phyloP scores from a whole-genome alignment of 495 filamentous ascomycete species.

The Xylaria sp. region DNA sequence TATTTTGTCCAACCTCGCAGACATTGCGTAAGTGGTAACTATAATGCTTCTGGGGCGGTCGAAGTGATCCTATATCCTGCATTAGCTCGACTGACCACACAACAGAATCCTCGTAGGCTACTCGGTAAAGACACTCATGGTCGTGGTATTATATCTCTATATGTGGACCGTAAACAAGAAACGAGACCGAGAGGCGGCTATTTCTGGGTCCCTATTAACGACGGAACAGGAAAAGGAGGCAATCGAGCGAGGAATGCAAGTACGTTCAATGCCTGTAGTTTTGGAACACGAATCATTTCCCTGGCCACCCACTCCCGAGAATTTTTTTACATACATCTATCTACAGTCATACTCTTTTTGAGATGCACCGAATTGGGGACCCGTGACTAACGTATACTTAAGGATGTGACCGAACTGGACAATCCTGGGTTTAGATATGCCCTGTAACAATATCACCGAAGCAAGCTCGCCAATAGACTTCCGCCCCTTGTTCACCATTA shows the following conservation, averaged over 20 bases:
- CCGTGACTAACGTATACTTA: neutral
- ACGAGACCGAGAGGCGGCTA: constrained; percentile 54
- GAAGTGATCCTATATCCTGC: neutral
- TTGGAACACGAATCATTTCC: neutral
- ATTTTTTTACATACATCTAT: neutral
- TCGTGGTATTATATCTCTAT: constrained; percentile 57
- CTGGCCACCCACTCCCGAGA: neutral
- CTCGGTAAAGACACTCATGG: constrained; percentile 55
- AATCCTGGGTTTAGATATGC: constrained; percentile 64
- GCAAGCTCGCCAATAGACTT: neutral
- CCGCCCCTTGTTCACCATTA: neutral
- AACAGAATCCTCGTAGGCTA: constrained; percentile 60
- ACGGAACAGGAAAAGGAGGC: constrained; percentile 54
- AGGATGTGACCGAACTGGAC: constrained; percentile 62
- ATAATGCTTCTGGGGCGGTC: too few relatives aligned
- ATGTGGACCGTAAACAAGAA: constrained; percentile 63
- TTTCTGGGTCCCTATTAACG: constrained; percentile 32
- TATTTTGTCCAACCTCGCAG: neutral
- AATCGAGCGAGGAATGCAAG: constrained; percentile 61
- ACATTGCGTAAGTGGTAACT: constrained; percentile 51
- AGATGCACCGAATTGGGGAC: neutral
- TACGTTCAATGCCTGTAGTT: neutral
- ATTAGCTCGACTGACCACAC: neutral
- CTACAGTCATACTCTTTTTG: neutral
- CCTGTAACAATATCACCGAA: constrained; percentile 36